Evolutionary conservation across 192 early-diverging fungal genomes (phyloP).

Genomic region (Backusella circina): DNA sequence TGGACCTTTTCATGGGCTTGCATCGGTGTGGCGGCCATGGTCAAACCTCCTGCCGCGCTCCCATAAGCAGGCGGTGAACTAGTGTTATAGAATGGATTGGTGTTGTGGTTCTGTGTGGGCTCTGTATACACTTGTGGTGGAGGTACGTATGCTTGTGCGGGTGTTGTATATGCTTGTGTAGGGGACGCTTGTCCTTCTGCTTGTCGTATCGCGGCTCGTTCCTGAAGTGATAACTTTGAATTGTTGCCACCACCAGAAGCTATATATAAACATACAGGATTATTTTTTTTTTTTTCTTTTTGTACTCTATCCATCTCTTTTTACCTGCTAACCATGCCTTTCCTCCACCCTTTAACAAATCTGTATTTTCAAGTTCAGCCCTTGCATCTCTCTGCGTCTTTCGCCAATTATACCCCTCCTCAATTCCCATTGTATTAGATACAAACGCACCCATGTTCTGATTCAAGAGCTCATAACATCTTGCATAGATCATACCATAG

Average conservation of each 20-base stretch:
- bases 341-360: constrained; percentile 31
- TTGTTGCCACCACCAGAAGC: constrained; percentile 23
- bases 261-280: not conserved
- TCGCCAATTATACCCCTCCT: constrained; percentile 26
- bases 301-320: no score
- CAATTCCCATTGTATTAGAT: constrained; percentile 24
- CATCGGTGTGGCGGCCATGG: not conserved
- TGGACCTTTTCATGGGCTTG: not conserved
- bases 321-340: constrained; percentile 35
- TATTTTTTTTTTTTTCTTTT: not conserved
- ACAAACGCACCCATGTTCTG: constrained; percentile 21
- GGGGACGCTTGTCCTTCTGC: constrained; percentile 15
- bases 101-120: not conserved
- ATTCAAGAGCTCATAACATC: constrained; percentile 48
- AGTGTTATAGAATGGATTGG: not conserved
- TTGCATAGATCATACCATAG: constrained; percentile 61
- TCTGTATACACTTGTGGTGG: not conserved
- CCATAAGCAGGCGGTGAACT: constrained; percentile 11
- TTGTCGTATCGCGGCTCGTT: constrained; percentile 24
- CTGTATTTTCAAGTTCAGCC: constrained; percentile 26
- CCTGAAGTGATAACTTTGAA: constrained; percentile 21
- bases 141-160: not conserved
- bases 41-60: not conserved
- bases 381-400: constrained; percentile 18
- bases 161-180: no score